Percentiles rank a stretch among this genome's conserved stretches.
phyloP scores from a whole-genome alignment of 257 asterid genomes.

The Solanum ossicruentum region DNA sequence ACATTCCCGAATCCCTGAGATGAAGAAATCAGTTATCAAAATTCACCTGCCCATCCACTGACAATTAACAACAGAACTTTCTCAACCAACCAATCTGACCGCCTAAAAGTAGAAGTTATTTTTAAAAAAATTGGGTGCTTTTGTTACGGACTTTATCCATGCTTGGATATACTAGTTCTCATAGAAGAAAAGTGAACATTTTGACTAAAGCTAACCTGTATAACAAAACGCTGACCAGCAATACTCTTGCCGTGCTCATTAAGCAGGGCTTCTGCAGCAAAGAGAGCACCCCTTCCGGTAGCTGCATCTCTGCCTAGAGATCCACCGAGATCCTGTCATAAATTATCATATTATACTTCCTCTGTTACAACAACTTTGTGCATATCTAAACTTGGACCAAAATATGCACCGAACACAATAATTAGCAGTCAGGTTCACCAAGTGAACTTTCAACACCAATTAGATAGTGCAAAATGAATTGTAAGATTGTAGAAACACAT shows the following conservation, averaged over 20 bases:
- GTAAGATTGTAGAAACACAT: background rate
- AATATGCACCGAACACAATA: background rate
- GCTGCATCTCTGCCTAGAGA: slow-evolving; percentile 73
- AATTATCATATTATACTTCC: background rate
- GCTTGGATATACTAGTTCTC: background rate
- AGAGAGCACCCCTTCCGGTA: slow-evolving; percentile 57
- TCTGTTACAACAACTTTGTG: background rate
- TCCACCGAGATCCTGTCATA: slow-evolving; percentile 53
- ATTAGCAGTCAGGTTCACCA: background rate
- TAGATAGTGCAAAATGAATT: background rate
- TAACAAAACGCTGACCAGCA: slow-evolving; percentile 36
- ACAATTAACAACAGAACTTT: background rate
- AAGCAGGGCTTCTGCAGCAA: slow-evolving; percentile 47
- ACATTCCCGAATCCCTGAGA: slow-evolving; percentile 55
- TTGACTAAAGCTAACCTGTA: slow-evolving; percentile 27
- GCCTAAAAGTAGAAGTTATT: background rate
- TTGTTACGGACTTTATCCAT: background rate
- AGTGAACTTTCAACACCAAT: background rate
- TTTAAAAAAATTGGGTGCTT: background rate
- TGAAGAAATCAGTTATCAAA: background rate
- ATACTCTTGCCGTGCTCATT: slow-evolving; percentile 44
- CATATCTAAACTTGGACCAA: background rate
- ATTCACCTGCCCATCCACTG: background rate
- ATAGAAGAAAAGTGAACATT: background rate
- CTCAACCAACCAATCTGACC: background rate